Base-by-base conservation (phyloP, 768 basidiomycete species). In the Hebeloma cylindrosporum region DNA sequence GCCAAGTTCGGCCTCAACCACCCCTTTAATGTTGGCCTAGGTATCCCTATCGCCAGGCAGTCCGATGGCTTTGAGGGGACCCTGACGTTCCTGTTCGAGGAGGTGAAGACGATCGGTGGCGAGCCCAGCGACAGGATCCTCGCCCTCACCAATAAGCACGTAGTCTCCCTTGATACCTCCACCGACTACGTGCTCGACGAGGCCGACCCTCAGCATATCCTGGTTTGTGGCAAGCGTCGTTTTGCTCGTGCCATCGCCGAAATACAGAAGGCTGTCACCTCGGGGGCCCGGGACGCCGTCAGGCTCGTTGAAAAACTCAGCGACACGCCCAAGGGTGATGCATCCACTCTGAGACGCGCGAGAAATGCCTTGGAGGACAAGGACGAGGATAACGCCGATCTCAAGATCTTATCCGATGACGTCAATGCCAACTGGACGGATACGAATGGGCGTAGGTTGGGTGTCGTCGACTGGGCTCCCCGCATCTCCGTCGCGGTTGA, bases 71-170 rank as follows among this genome's bases (percentile, higher is more conserved):
- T 53, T 4, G 56, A 67, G 59, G 68, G 66, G 21, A 63, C 43
- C 40, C 25, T 68, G 47, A 41, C 51, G 7, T 31, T 68, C 34
- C 55, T 59, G 38, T 67, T 69, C 53, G 57, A 55, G n/a, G 66
- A 69, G 49, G 47, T 45, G 35, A 58, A 56, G 47, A 49, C 28
- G 18, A 47, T 17, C 21, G 16, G 31, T 10, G 39, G 45, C 27
- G 21, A 30, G 17, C 31, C 45, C 14, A 51, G 50, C 27, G 18
- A 37, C 35, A 52, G 46, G 36, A 38, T 52, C 36, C 40, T 52
- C 26, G 50, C 25, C 1, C 27, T 52, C 16, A 48, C 34, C 41
- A 45, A 38, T 29, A 28, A 40, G 9, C 50, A 52, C 29, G 45
- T 52, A 9, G 40, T 30, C 22, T 30, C 26, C 45, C 5, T 36